Evolutionary conservation across 768 basidiomycete species (phyloP).

Genomic region (Mycena pura): DNA sequence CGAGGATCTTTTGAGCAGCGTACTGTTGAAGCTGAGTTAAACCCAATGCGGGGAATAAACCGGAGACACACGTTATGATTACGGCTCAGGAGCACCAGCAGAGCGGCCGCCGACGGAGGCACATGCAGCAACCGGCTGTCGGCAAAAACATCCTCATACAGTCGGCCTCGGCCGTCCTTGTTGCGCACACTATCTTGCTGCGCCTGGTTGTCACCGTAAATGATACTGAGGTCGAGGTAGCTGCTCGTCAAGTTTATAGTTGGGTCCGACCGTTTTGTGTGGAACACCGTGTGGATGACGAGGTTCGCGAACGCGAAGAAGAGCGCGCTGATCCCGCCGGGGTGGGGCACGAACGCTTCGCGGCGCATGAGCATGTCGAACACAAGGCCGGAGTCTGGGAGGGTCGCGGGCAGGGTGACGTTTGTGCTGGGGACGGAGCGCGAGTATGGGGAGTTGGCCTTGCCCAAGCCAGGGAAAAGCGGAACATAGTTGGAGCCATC

Average conservation of each 20-base stretch:
- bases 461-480: conserved; percentile 59
- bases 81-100: conserved; percentile 71
- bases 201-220: conserved; percentile 68
- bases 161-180: conserved; percentile 68
- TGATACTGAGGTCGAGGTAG: conserved; percentile 77
- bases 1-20: conserved; percentile 68
- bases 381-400: conserved; percentile 71
- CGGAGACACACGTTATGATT: conserved; percentile 70
- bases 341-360: conserved; percentile 58
- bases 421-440: conserved; percentile 64
- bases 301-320: conserved; percentile 85
- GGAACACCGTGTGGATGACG: conserved; percentile 77
- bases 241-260: conserved; percentile 69
- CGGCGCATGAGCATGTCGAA: conserved; percentile 74
- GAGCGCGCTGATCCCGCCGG: conserved; percentile 72
- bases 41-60: background rate
- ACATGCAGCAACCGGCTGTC: conserved; percentile 70
- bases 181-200: conserved; percentile 59
- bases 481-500: conserved; percentile 70
- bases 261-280: conserved; percentile 55
- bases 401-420: conserved; percentile 46
- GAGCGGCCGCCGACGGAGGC: conserved; percentile 74
- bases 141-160: conserved; percentile 76
- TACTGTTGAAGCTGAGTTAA: conserved; percentile 50
- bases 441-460: conserved; percentile 71